Conservation (phyloP, 257 asterid species). For the Solanum okadae region DNA sequence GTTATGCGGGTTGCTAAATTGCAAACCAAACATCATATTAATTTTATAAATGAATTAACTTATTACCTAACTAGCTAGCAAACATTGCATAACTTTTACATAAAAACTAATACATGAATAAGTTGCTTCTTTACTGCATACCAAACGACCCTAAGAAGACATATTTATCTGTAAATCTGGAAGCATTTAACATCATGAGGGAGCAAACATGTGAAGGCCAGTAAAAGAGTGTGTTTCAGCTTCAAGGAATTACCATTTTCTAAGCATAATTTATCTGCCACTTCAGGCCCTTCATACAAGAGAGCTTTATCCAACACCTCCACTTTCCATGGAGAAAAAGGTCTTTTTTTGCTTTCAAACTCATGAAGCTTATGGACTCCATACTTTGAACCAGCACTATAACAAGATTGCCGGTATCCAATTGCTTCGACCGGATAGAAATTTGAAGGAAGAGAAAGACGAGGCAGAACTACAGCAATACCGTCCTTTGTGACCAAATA, state of each 20-base stretch:
- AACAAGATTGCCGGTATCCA: conserved; percentile 47
- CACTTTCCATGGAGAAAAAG: conserved; percentile 74
- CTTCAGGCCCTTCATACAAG: conserved; percentile 70
- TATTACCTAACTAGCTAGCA: not conserved
- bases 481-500: conserved; percentile 73
- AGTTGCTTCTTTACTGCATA: not conserved
- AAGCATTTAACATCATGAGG: not conserved
- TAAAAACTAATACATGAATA: not conserved
- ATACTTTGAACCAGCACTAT: conserved; percentile 14
- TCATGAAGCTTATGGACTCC: conserved; percentile 35
- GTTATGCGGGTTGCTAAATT: not conserved
- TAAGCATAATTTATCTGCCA: conserved; percentile 73
- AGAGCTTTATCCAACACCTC: conserved; percentile 87
- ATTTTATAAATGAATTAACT: not conserved
- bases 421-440: conserved; percentile 69
- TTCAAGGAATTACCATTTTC: conserved; percentile 55
- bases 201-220: not conserved
- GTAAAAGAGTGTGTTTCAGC: not conserved
- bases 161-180: not conserved
- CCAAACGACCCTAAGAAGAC: not conserved
- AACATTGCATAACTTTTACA: not conserved
- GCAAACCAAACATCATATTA: not conserved
- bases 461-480: conserved; percentile 84
- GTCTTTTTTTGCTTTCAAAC: conserved; percentile 26
- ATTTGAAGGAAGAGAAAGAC: conserved; percentile 51